These are phyloP conservation scores for Phytophthora pini DNA, from an alignment of 352 stramenopile genomes.

Conservation along the genomic window DNA sequence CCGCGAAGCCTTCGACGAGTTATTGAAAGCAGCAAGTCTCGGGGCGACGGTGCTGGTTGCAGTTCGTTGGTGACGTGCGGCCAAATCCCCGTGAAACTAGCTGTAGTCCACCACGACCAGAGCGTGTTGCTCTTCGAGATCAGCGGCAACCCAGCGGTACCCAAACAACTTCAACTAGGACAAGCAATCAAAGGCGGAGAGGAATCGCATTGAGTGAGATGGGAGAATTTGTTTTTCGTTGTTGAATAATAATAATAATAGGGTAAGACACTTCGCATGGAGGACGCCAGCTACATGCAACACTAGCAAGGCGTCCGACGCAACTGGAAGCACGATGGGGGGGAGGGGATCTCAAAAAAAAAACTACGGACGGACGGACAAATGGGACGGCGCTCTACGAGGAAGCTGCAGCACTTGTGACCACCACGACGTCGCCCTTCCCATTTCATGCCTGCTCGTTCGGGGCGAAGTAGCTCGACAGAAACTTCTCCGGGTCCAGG, in stretches of 20 bases:
- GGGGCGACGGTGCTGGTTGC: constrained; percentile 1
- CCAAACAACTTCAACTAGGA: constrained; percentile 14
- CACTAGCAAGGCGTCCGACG: constrained; percentile 17
- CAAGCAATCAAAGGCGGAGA: not conserved
- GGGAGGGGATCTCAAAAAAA: constrained; percentile 30
- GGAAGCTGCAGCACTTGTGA: constrained; percentile 55
- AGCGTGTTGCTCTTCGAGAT: constrained; percentile 77
- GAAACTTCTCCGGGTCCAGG: constrained; percentile 86
- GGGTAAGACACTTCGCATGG: constrained; percentile 27
- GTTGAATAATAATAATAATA: constrained; percentile 58
- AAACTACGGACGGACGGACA: constrained; percentile 40
- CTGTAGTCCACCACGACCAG: constrained; percentile 59
- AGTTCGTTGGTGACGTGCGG: constrained; percentile 3
- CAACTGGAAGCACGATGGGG: constrained; percentile 16
- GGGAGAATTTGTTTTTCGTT: constrained; percentile 26
- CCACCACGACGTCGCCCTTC: constrained; percentile 42
- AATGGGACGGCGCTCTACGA: constrained; percentile 41
- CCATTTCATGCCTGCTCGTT: constrained; percentile 36
- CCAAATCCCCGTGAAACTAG: constrained; percentile 62
- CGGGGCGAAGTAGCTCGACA: constrained; percentile 84
- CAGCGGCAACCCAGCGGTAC: constrained; percentile 7
- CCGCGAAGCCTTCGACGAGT: constrained; percentile 25
- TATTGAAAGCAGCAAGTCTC: constrained; percentile 16
- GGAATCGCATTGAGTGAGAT: not conserved
- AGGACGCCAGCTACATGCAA: constrained; percentile 22